Evolutionary conservation across 164 flowering plant species (phyloP), one percentile per base, ranked within the genome.

Genomic region (Dillenia turbinata): DNA sequence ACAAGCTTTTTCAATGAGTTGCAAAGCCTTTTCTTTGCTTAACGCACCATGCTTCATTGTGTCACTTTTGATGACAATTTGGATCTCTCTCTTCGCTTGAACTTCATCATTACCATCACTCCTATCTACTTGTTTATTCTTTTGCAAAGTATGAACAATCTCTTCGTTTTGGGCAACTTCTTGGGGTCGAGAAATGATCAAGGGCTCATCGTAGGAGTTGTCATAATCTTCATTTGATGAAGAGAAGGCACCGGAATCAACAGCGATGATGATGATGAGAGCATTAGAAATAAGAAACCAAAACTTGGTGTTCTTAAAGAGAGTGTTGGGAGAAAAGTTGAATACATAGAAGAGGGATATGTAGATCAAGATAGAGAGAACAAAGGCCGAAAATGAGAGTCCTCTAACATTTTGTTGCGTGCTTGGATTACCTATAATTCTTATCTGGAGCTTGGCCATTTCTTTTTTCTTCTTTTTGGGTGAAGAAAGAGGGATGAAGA

Each of bases 261-360:
- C 80, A 0, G 83, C 86, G 10, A 81, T 69, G 67, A 84, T 77
- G 77, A 87, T 66, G 55, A 87, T 75, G 64, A 83, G 78, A 52
- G 82, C 77, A 83, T 85, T 83, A 68, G 81, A 75, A 49, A 85
- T 69, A 69, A 84, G 55, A 61, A 84, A 87, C 92, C 89, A 87
- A 49, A 87, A 87, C 10, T 70, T 81, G 69, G 81, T 72, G 72
- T 74, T 80, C 56, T 57, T 66, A 44, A 81, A 60, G 44, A 81
- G 70, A 5, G 66, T 33, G 8, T 78, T 77, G 66, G 80, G 83
- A 45, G 80, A 71, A 67, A 81, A 63, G 52, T 74, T 58, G 60
- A 75, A 79, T 52, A 71, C 33, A 17, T 71, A 73, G 65, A 79
- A 77, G 40, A 76, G 49, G 0, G 73, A 74, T 24, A 70, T 56